Evolutionary conservation across 768 basidiomycete genomes (phyloP).

Genomic region (Termitomyces titanicus): DNA sequence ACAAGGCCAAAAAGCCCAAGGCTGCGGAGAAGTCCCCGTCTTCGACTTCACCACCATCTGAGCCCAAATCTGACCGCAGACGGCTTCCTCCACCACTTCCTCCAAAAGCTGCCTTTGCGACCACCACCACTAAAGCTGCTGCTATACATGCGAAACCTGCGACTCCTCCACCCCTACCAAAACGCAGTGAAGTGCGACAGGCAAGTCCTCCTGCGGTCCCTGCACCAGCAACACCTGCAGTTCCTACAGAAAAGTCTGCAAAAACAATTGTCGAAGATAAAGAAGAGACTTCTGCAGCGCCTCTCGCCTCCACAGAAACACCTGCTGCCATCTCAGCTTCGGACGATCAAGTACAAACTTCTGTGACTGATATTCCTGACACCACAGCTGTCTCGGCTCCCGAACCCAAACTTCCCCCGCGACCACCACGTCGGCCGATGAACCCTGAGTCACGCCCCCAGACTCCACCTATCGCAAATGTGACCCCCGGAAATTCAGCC

Average conservation of each 20-base stretch:
- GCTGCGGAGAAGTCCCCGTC: neutral
- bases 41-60: constrained; percentile 7
- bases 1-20: constrained; percentile 25
- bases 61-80: constrained; percentile 20
- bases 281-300: neutral
- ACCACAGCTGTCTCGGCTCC: neutral
- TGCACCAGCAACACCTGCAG: neutral
- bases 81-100: constrained; percentile 30
- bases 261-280: neutral
- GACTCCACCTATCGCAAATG: constrained; percentile 25
- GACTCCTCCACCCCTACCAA: constrained; percentile 49
- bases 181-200: constrained; percentile 37
- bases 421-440: constrained; percentile 17
- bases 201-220: constrained; percentile 11
- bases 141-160: constrained; percentile 19
- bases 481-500: constrained; percentile 11
- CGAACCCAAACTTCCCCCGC: constrained; percentile 12
- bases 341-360: neutral
- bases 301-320: neutral
- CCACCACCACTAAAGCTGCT: constrained; percentile 19
- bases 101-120: neutral
- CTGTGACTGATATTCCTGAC: neutral
- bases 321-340: no score
- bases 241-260: neutral
- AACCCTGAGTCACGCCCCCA: constrained; percentile 42